Evolutionary conservation across 2,329 filamentous ascomycete genomes (phyloP), one percentile per base, ranked within the genome.

Genomic region (Boeremia lycopersici): DNA sequence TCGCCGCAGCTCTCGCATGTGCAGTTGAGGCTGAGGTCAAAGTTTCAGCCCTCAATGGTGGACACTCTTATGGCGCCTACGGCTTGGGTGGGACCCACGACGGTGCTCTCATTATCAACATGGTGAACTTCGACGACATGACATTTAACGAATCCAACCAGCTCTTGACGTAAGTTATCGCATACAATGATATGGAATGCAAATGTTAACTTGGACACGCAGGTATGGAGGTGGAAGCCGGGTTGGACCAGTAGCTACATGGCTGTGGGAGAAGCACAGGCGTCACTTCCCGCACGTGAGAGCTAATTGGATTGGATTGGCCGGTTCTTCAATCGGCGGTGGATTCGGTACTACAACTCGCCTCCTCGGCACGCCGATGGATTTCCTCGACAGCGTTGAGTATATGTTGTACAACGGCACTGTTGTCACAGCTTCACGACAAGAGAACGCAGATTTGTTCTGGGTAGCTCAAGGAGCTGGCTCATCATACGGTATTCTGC

Each of bases 381-480:
- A 64, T 30, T 53, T 46, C 36, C 52, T 64, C 10, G 61, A 59
- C 8, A 59, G 48, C 17, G 60, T 62, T 6, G 56, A 59, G 4
- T 41, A 55, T 33, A 58, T 60, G 51, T 51, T 60, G 6, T 48
- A 52, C 38, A 57, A 60, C 23, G 67, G 67, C 35, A 57, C 56
- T 13, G 48, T 64, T 7, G 53, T 62, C 15, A 63, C 50, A 3
- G 65, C 65, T 17, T 67, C 68, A 3, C 48, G 53, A 19, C 44
- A 42, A 4, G 48, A 49, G 15, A 63, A 64, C 36, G 17, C 56
- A 2, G 67, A 70, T 17, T 56, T 67, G 2, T 68, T 62, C 57
- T 70, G 65, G 59, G 67, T 60, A 1, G 49, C 57, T 8, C 57
- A 63, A 28, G 61, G 61, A 5, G 61, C 59, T 10, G 61, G 59